Evolutionary conservation across 1,284 basidiomycete genomes (phyloP).

Genomic region (Fereydounia khargensis): DNA sequence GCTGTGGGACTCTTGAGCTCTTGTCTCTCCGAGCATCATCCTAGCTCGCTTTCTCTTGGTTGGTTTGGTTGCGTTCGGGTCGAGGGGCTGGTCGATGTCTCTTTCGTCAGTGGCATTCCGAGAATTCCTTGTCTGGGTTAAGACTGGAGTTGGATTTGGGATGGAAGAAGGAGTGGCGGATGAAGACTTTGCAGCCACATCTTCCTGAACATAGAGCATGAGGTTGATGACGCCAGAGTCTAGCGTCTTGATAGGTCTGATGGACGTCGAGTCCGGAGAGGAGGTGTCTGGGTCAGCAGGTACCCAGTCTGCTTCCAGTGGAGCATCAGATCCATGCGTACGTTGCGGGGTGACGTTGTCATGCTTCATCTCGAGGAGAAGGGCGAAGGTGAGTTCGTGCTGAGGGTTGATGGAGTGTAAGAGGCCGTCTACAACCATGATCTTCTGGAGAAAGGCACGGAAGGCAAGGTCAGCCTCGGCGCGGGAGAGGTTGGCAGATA

Average conservation of each 20-base stretch:
- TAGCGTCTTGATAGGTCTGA: slow-evolving; percentile 33
- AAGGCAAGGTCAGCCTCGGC: slow-evolving; percentile 72
- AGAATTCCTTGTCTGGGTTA: neutral
- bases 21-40: slow-evolving; percentile 29
- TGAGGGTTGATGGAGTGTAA: slow-evolving; percentile 59
- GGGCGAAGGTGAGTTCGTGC: slow-evolving; percentile 77
- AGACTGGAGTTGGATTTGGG: too few species aligned
- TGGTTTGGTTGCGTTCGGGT: slow-evolving; percentile 8
- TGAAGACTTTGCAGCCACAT: slow-evolving; percentile 26
- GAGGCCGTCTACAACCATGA: slow-evolving; percentile 76
- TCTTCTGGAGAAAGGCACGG: slow-evolving; percentile 78
- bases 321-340: slow-evolving; percentile 8
- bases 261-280: neutral
- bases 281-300: slow-evolving; percentile 19
- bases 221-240: slow-evolving; percentile 32
- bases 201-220: slow-evolving; percentile 36
- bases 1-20: slow-evolving; percentile 14
- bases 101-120: slow-evolving; percentile 7
- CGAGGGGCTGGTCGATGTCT: slow-evolving; percentile 25
- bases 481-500: slow-evolving; percentile 69
- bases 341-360: slow-evolving; percentile 62
- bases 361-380: slow-evolving; percentile 76
- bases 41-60: slow-evolving; percentile 24
- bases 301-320: slow-evolving; percentile 27
- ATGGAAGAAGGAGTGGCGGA: too few species aligned